Evolutionary conservation across 192 early-diverging fungal species (phyloP).

Genomic region (Phycomyces blakesleeanus): DNA sequence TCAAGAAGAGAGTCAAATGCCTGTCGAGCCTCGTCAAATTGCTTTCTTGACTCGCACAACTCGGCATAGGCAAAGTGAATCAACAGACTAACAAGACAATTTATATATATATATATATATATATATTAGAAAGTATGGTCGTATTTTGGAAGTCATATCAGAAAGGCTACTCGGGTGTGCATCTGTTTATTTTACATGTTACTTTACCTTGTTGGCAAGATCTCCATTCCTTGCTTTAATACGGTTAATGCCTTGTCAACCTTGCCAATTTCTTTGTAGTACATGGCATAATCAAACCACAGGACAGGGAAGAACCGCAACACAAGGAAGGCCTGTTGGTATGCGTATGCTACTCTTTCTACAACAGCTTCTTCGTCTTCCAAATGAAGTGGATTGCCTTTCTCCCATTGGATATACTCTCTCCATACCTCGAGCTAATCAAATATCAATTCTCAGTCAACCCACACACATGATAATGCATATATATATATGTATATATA

Average conservation of each 20-base stretch:
- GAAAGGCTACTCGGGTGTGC: no score
- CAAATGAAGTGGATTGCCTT: slow-evolving; percentile 76
- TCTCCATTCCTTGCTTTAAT: slow-evolving; percentile 65
- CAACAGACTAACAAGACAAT: slow-evolving; percentile 46
- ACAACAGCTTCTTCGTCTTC: slow-evolving; percentile 57
- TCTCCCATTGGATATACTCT: slow-evolving; percentile 88
- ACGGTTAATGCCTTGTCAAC: slow-evolving; percentile 57
- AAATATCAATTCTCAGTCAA: neutral
- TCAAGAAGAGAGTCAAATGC: slow-evolving; percentile 53
- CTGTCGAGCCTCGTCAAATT: slow-evolving; percentile 48
- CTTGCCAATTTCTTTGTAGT: slow-evolving; percentile 53
- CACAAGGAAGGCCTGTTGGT: slow-evolving; percentile 79
- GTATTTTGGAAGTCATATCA: no score
- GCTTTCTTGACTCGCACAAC: slow-evolving; percentile 59
- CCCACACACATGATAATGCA: neutral
- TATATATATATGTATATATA: neutral
- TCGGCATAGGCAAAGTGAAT: slow-evolving; percentile 75
- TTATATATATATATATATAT: neutral
- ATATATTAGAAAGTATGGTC: neutral
- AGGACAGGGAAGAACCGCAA: slow-evolving; percentile 87
- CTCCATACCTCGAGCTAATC: slow-evolving; percentile 74
- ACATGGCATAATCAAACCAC: slow-evolving; percentile 74
- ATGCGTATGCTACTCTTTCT: slow-evolving; percentile 77
- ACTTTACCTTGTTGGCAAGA: slow-evolving; percentile 63
- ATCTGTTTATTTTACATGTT: no score